Conservation (phyloP, 2,329 filamentous ascomycete genomes). For the Sphaerulina vaccinii region DNA sequence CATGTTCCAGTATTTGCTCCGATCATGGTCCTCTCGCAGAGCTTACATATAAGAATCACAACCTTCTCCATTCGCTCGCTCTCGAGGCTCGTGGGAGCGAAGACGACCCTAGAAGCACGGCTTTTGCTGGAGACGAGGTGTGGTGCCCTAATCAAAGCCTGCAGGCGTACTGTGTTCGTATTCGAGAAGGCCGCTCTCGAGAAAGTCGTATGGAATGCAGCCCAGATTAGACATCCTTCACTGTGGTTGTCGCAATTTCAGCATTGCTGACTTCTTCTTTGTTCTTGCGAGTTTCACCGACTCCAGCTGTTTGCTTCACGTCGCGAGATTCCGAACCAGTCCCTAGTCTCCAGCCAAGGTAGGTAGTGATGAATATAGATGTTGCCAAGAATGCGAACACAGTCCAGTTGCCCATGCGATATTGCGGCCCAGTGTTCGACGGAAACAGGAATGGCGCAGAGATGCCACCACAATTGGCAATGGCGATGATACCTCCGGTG, state of each 20-base stretch:
- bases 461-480: background rate
- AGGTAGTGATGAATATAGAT: background rate
- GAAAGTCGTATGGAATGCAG: too few relatives aligned
- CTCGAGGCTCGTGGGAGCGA: too few relatives aligned
- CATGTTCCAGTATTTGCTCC: too few relatives aligned
- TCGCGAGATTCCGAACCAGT: background rate
- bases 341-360: background rate
- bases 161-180: too few relatives aligned
- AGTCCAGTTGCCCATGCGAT: background rate
- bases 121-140: too few relatives aligned
- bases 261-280: background rate
- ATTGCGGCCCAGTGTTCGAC: background rate
- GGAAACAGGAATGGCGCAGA: background rate
- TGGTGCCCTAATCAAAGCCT: too few relatives aligned
- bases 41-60: too few relatives aligned
- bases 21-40: too few relatives aligned
- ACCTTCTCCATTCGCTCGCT: too few relatives aligned
- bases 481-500: background rate
- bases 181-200: too few relatives aligned
- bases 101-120: too few relatives aligned
- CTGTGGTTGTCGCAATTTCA: background rate
- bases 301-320: background rate
- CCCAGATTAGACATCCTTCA: background rate
- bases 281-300: background rate
- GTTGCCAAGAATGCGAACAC: background rate